Conservation (phyloP, 805 yeast species). For the Kazachstania psychrophila region DNA sequence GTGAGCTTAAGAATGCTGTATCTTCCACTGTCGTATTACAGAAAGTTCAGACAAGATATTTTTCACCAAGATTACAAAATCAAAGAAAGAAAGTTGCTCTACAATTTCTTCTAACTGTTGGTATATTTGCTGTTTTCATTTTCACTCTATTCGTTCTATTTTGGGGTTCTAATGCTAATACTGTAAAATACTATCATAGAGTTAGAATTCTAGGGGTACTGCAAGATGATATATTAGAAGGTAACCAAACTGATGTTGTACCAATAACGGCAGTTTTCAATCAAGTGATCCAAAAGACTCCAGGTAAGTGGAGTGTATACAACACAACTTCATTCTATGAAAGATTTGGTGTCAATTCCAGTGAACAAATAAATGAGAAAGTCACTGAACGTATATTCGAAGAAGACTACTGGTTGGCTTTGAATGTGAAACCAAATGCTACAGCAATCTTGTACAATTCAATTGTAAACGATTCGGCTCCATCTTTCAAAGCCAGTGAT, state of each 20-base stretch:
- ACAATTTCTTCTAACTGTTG: conserved; percentile 6
- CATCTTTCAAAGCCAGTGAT: conserved; percentile 11
- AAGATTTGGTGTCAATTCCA: conserved; percentile 11
- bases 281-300: conserved; percentile 7
- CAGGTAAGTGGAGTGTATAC: conserved; percentile 26
- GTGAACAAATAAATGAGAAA: conserved; percentile 27
- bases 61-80: conserved; percentile 8
- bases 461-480: conserved; percentile 12
- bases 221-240: conserved; percentile 20
- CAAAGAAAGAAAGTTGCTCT: conserved; percentile 7
- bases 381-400: conserved; percentile 39
- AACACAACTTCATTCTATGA: conserved; percentile 19
- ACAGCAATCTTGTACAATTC: conserved; percentile 26
- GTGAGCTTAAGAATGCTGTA: neutral
- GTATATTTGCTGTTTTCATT: conserved; percentile 17
- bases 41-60: conserved; percentile 9
- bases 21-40: neutral
- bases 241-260: too few relatives aligned
- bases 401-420: conserved; percentile 55
- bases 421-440: conserved; percentile 45
- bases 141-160: conserved; percentile 23
- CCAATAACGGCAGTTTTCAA: conserved; percentile 7
- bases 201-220: conserved; percentile 29
- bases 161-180: conserved; percentile 32
- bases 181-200: conserved; percentile 16